Conservation (phyloP, 2,329 filamentous ascomycete species). For the Botrytis porri region DNA sequence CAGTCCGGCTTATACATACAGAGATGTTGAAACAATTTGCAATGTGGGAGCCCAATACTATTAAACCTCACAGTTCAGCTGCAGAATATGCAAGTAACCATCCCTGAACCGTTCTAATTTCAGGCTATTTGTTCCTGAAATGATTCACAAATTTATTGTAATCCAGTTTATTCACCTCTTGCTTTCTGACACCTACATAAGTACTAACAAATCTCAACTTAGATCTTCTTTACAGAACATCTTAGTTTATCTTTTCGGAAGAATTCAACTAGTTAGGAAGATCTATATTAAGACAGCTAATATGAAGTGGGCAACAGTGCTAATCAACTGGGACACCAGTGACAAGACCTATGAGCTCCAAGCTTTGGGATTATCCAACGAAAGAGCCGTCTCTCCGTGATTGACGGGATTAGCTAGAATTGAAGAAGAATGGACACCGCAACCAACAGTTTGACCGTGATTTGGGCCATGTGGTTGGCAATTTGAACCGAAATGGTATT, state of each 20-base stretch:
- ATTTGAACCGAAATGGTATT: no score
- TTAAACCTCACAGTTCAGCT: not conserved
- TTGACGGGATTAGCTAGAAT: no score
- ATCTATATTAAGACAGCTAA: not conserved
- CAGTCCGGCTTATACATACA: not conserved
- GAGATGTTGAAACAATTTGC: not conserved
- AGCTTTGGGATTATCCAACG: no score
- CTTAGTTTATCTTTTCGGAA: not conserved
- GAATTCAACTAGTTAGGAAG: not conserved
- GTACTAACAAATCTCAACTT: not conserved
- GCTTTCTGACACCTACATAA: not conserved
- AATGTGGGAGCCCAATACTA: not conserved
- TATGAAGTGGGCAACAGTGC: no score
- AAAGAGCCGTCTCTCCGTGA: no score
- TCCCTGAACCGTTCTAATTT: not conserved
- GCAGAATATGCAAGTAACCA: not conserved
- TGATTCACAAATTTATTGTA: not conserved
- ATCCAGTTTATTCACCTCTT: not conserved
- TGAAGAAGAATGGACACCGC: no score
- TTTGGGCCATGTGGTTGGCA: no score
- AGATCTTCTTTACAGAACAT: not conserved
- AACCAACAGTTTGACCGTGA: no score
- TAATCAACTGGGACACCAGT: no score
- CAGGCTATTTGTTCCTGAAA: not conserved
- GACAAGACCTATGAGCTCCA: no score